A percentile compares a stretch with the other conserved stretches of the same genome.
Evolutionary conservation across 495 filamentous ascomycete species (phyloP).

Genomic region (Aspergillus sparsus): DNA sequence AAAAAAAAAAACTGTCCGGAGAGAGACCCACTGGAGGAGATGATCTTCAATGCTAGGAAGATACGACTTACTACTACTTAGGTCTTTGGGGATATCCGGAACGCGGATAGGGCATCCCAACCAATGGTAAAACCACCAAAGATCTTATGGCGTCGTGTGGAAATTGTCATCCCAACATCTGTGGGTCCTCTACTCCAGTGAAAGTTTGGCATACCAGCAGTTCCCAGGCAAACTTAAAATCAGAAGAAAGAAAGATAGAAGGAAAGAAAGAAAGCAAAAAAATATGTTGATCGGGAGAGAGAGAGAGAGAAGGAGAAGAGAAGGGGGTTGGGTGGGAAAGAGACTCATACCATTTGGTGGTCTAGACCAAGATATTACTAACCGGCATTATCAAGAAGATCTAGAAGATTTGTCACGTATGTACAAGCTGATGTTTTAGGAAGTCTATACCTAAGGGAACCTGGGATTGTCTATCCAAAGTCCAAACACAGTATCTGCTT

Average conservation of each 20-base stretch:
- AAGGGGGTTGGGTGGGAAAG: too few species aligned
- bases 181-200: neutral
- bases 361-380: too few species aligned
- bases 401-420: too few species aligned
- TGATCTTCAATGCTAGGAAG: constrained; percentile 11
- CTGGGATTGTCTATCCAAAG: too few species aligned
- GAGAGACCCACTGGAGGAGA: neutral
- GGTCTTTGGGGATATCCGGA: constrained; percentile 10
- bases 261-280: neutral
- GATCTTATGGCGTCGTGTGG: constrained; percentile 14
- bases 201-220: neutral
- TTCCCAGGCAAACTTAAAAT: constrained; percentile 1
- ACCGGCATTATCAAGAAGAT: too few species aligned
- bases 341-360: too few species aligned
- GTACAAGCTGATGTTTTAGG: too few species aligned
- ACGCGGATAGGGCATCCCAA: constrained; percentile 25
- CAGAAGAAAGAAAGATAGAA: neutral
- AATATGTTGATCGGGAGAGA: too few species aligned
- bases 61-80: neutral
- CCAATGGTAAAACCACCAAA: constrained; percentile 16
- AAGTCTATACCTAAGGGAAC: too few species aligned
- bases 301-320: too few species aligned
- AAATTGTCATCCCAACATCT: constrained; percentile 4
- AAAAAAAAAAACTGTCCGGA: neutral
- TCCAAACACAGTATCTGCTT: constrained; percentile 18